Evolutionary conservation across 2,329 filamentous ascomycete genomes (phyloP), one percentile per base, ranked within the genome.

Genomic region (Achaetomium macrosporum): DNA sequence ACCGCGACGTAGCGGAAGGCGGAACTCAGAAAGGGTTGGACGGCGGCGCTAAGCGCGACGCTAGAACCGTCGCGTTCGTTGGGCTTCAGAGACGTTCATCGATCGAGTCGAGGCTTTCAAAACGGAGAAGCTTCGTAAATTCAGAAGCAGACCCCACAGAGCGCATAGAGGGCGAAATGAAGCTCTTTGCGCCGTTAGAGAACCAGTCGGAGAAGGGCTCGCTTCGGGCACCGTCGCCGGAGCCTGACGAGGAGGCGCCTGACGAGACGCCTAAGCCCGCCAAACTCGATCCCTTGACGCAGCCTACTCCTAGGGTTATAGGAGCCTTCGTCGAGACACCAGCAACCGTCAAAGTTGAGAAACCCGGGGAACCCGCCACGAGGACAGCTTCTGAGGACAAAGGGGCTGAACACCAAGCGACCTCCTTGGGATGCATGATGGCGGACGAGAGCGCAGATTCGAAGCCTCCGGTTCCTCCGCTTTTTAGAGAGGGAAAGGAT

Each of bases 261-360:
- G 73, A 76, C 6, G 71, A 72, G 49, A 83, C 79, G 1, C 79
- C 79, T 5, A 71, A 70, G 42, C 66, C 75, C 2, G 52, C 54
- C 13, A 78, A 70, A 58, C 58, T 59, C 39, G 76, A 81, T 53
- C 73, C 73, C 11, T 54, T 76, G 33, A 70, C 69, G 30, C 74
- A 76, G 65, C 76, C 77, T 7, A 82, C 79, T 3, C 79, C 79
- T 2, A 73, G 68, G 47, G 71, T 82, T 3, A 75, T 71, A 0
- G 79, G 79, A 0, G 79, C 79, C 2, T 83, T 76, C 54, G 72
- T 82, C 10, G 78, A 82, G 51, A 82, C 79, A 2, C 78, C 79
- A 1, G 73, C 71, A 8, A 77, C 76, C 5, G 63, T 70, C 40
- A 74, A 70, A 58, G 64, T 68, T 9, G 70, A 72, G 42, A 70